Base-by-base conservation (phyloP, 1,284 basidiomycete genomes). In the Cerrena zonata region DNA sequence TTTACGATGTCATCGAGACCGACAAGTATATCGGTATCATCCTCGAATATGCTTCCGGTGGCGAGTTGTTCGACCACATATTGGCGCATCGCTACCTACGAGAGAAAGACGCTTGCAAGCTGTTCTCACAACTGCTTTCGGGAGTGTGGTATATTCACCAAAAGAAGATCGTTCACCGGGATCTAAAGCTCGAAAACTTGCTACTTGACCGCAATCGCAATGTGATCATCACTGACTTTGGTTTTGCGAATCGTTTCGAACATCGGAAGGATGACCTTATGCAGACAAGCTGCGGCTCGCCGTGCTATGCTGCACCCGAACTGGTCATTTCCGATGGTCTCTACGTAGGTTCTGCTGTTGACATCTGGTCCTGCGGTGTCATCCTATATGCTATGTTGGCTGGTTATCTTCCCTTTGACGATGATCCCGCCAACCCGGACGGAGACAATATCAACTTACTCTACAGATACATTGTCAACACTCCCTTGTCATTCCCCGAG, bases 1-100 rank as follows among this genome's bases (percentile, higher is more conserved):
- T 99, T 49, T 96, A 96, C 79, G 96, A 99, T 68, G 94, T 98
- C 37, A 97, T 99, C 61, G 94, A 99, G 71, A 98, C 96, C 1
- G 95, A 98, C 75, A 97, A 97, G 70, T 99, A 98, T 74, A 98
- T 99, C 61, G 96, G 96, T 38, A 99, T 99, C 66, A 96, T 99
- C 57, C 82, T 99, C 58, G 96, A 99, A 69, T 99, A 96, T 66
- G 96, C 95, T 37, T 94, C 92, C 1, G 94, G 95, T 48, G 96
- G 96, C 49, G 96, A 99, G 70, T 83, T 99, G 18, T 99, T 99
- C 68, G 96, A 99, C 71, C 93, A 98, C 71, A 99, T 99, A 67
- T 82, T 99, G 45, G 95, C 95, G 22, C 96, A 98, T 70, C 89
- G 94, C 45, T 98, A 96, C 67, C 84, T 99, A 61, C 89, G 90